Evolutionary conservation across 768 basidiomycete species (phyloP).

Genomic region (Pleurotus tuoliensis): DNA sequence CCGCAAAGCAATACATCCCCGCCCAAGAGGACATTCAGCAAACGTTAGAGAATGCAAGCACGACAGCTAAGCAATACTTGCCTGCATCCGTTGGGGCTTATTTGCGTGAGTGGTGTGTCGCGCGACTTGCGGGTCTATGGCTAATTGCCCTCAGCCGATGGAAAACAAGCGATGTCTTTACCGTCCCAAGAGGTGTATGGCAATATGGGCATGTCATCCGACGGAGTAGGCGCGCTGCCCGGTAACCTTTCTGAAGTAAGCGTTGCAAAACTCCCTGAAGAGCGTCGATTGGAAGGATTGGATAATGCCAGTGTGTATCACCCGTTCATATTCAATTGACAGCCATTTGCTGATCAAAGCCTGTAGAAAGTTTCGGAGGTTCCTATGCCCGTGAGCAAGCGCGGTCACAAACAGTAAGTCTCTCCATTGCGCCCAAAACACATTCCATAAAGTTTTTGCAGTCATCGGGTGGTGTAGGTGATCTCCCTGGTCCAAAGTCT

Average conservation of each 20-base stretch:
- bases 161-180: background rate
- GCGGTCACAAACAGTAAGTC: no score
- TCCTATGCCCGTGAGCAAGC: no score
- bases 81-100: conserved; percentile 11
- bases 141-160: background rate
- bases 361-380: no score
- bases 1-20: conserved; percentile 18
- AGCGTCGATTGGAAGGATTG: conserved; percentile 21
- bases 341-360: no score
- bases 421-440: no score
- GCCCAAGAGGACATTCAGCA: conserved; percentile 18
- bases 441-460: no score
- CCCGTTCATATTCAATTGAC: no score
- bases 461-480: background rate
- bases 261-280: conserved; percentile 47
- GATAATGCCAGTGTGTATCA: background rate
- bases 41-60: conserved; percentile 14
- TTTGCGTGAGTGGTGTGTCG: conserved; percentile 9
- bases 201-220: conserved; percentile 12
- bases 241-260: conserved; percentile 39
- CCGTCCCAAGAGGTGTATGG: conserved; percentile 7
- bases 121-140: background rate
- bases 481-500: conserved; percentile 31
- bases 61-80: conserved; percentile 18
- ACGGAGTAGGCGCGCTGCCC: conserved; percentile 48